These are phyloP conservation scores for Ogataea wickerhamii DNA, from an alignment of 805 yeast species.

Conservation along the genomic window DNA sequence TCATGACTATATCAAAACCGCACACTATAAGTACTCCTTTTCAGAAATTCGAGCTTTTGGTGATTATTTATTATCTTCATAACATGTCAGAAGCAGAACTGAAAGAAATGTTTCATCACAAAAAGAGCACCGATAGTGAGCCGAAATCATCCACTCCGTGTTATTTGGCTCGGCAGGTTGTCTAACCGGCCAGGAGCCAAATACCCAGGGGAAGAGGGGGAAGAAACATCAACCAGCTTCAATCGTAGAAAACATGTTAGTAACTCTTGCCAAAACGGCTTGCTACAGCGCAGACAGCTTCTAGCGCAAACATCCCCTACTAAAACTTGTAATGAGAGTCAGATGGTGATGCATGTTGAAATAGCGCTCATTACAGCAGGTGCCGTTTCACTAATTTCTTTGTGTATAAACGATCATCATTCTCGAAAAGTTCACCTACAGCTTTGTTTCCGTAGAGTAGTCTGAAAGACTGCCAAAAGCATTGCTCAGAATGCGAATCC, in stretches of 20 bases:
- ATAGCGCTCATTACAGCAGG: conserved; percentile 57
- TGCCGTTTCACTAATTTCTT: conserved; percentile 32
- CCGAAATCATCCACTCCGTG: neutral
- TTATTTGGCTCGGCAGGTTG: no score
- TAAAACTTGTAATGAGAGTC: no score
- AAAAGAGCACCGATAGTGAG: conserved; percentile 17
- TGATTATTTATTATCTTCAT: conserved; percentile 74
- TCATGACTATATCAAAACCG: conserved; percentile 1
- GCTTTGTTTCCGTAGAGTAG: no score
- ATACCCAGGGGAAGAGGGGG: no score
- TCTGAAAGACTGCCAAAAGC: no score
- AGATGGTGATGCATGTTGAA: conserved; percentile 98
- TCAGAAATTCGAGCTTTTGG: conserved; percentile 49
- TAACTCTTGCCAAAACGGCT: no score
- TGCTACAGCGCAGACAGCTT: no score
- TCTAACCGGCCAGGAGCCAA: no score
- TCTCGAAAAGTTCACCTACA: conserved; percentile 9
- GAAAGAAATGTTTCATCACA: conserved; percentile 65
- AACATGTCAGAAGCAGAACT: conserved; percentile 95
- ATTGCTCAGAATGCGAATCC: no score
- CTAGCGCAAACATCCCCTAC: no score
- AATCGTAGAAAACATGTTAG: no score
- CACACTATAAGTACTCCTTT: conserved; percentile 1
- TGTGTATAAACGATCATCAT: conserved; percentile 37
- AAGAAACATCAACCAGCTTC: no score